Base-by-base conservation (phyloP, 75 land plant species). In the Pseudotsuga menziesii region DNA sequence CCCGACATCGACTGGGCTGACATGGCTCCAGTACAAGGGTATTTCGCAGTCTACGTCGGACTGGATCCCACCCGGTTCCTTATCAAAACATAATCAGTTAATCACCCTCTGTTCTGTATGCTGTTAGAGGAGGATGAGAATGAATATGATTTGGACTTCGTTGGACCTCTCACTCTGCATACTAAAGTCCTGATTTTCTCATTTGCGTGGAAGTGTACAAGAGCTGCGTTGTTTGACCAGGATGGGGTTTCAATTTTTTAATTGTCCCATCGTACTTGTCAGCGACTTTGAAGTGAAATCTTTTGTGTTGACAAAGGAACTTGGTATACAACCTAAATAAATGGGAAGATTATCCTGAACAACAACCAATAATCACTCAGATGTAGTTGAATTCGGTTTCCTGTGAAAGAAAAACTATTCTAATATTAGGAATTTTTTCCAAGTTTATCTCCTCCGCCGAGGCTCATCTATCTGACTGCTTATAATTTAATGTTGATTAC, bases 21-120 rank as follows among this genome's bases (percentile, higher is more conserved):
- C n/a, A n/a, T n/a, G n/a, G n/a, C n/a, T n/a, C n/a, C n/a, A n/a
- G n/a, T 89, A 1, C 77, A 82, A 26, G 95, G 95, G 0, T 87
- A 87, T 64, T 83, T 88, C 72, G 64, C 91, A 25, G 89, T 93
- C n/a, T 88, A 87, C 56, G 92, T 93, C 19, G 95, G 95, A 2
- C 80, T 75, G 2, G 86, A 83, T 78, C 81, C 71, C 81, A 82
- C 80, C 58, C 60, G 88, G 71, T 88, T 88, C 69, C 75, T 88
- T 52, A 63, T 93, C 26, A 85, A 82, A 36, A 86, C 86, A 3
- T 82, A 82, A 75, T 77, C 80, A 35, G 69, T 77, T 14, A 93
- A 87, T 72, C 95, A 90, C 75, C 89, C 86, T 0, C 88, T 93
- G 23, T 93, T 93, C 85, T 61, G 58, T 76, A 77, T 70, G 72